Evolutionary conservation across 2,329 filamentous ascomycete genomes (phyloP).

Genomic region (Fusarium scirpi): DNA sequence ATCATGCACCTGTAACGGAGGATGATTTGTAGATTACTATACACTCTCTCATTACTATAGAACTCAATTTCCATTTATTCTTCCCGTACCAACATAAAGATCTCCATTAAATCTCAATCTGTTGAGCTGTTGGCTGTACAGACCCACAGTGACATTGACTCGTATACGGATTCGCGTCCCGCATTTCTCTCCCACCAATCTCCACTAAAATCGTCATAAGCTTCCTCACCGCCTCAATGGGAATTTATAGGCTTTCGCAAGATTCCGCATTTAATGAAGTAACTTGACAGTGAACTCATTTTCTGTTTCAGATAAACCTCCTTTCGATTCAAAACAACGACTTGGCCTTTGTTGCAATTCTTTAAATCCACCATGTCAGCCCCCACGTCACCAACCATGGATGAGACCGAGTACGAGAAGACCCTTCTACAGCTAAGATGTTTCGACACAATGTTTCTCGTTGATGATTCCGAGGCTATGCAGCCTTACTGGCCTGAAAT

Average conservation of each 20-base stretch:
- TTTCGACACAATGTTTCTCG: slow-evolving; percentile 21
- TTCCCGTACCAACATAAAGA: rapidly evolving
- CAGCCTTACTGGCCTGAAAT: slow-evolving; percentile 24
- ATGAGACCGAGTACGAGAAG: slow-evolving; percentile 10
- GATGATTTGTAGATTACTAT: not conserved
- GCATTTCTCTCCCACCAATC: not conserved
- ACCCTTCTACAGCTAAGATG: slow-evolving; percentile 21
- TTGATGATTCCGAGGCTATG: slow-evolving; percentile 20
- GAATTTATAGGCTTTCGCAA: not conserved
- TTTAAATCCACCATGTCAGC: not conserved
- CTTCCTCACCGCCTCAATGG: slow-evolving; percentile 14
- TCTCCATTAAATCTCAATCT: not conserved
- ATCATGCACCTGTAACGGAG: not conserved
- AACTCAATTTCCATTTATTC: not conserved
- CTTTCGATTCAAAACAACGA: not conserved
- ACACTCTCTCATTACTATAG: not conserved
- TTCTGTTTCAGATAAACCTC: not conserved
- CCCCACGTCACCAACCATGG: not conserved
- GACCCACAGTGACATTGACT: not conserved
- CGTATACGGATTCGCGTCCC: not conserved
- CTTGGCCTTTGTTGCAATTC: not conserved
- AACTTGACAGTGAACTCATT: not conserved
- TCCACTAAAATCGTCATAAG: slow-evolving; percentile 9
- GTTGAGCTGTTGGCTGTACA: not conserved
- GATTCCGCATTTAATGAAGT: not conserved